phyloP scores from a whole-genome alignment of 2,329 filamentous ascomycete genomes.

The Penicillium sclerotiorum region DNA sequence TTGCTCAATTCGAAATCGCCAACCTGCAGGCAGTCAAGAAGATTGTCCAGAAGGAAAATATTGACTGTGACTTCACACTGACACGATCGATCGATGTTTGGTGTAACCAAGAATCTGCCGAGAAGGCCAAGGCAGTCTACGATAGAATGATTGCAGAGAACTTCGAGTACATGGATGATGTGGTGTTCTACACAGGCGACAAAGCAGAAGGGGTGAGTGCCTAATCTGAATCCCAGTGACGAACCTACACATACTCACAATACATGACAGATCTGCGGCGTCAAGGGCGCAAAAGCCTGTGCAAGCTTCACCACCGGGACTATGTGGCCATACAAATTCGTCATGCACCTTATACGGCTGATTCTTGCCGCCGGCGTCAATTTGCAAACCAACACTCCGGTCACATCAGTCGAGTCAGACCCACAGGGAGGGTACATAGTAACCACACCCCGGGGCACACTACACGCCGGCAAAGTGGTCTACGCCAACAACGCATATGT shows the following conservation, averaged over 20 bases:
- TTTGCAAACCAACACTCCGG: slow-evolving; percentile 57
- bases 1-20: slow-evolving; percentile 46
- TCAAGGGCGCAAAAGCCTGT: slow-evolving; percentile 43
- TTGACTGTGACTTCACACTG: slow-evolving; percentile 50
- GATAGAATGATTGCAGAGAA: slow-evolving; percentile 33
- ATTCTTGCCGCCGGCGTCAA: slow-evolving; percentile 51
- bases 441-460: slow-evolving; percentile 65
- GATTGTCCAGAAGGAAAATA: slow-evolving; percentile 44
- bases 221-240: neutral
- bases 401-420: slow-evolving; percentile 29
- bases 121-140: slow-evolving; percentile 30
- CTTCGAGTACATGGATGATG: slow-evolving; percentile 37
- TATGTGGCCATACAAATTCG: slow-evolving; percentile 74
- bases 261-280: slow-evolving; percentile 36
- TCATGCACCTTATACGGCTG: slow-evolving; percentile 69
- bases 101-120: slow-evolving; percentile 37
- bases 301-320: slow-evolving; percentile 41
- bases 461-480: slow-evolving; percentile 67
- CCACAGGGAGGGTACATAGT: slow-evolving; percentile 57
- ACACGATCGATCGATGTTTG: slow-evolving; percentile 48
- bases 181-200: slow-evolving; percentile 29
- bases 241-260: neutral
- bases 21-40: slow-evolving; percentile 48
- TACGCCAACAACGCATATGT: slow-evolving; percentile 86
- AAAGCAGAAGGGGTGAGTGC: slow-evolving; percentile 34